Evolutionary conservation across 495 filamentous ascomycete genomes (phyloP).

Genomic region (Trichoderma erinaceum): DNA sequence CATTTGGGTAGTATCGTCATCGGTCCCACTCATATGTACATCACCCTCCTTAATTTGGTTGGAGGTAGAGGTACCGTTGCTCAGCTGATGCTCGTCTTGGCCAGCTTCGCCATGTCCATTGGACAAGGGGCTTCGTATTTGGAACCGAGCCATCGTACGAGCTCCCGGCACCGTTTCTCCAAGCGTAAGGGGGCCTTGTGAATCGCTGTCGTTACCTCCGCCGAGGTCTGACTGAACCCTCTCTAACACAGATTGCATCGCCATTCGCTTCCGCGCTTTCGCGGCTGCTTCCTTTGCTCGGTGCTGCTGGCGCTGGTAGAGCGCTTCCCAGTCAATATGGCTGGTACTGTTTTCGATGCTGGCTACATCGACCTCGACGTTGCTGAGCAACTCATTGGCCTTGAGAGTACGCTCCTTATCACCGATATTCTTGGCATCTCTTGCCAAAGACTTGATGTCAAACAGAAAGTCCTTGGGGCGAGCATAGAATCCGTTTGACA

Average conservation of each 20-base stretch:
- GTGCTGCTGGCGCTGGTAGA: conserved; percentile 67
- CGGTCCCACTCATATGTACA: conserved; percentile 51
- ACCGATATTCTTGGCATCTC: conserved; percentile 68
- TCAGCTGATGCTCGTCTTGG: conserved; percentile 35
- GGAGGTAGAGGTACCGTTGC: conserved; percentile 66
- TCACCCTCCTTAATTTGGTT: conserved; percentile 37
- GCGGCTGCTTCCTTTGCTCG: conserved; percentile 60
- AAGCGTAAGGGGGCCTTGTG: conserved; percentile 53
- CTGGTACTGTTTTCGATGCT: conserved; percentile 52
- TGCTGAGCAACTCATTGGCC: conserved; percentile 82
- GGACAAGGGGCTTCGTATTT: conserved; percentile 41
- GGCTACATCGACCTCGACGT: conserved; percentile 84
- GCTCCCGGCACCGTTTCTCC: conserved; percentile 50
- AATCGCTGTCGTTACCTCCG: conserved; percentile 29
- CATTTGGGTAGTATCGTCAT: conserved; percentile 45
- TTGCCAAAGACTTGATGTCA: conserved; percentile 75
- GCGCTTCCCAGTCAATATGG: conserved; percentile 39
- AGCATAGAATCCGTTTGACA: conserved; percentile 93
- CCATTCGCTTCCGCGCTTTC: conserved; percentile 50
- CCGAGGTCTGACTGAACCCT: conserved; percentile 30
- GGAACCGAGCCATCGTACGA: conserved; percentile 41
- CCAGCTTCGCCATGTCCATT: conserved; percentile 45
- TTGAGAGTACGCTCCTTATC: conserved; percentile 75
- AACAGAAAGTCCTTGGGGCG: conserved; percentile 77
- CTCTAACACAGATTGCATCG: conserved; percentile 36